These are phyloP conservation scores for Plasmodium gallinaceum DNA, from an alignment of 169 alveolate genomes.

Conservation along the genomic window DNA sequence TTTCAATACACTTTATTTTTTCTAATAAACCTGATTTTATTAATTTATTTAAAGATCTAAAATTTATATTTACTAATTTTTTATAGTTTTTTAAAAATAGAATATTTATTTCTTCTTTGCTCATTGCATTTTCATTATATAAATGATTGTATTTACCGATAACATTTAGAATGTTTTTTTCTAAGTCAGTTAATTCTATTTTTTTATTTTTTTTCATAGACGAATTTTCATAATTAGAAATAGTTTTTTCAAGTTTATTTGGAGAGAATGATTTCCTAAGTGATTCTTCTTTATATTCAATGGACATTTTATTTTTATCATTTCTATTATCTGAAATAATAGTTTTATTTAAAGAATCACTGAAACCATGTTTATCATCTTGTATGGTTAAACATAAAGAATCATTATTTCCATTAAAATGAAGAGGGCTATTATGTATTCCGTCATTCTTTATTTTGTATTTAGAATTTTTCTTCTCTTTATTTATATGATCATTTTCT, in stretches of 20 bases:
- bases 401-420: not conserved
- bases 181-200: constrained; percentile 24
- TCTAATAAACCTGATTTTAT: constrained; percentile 25
- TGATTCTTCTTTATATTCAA: constrained; percentile 4
- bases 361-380: not conserved
- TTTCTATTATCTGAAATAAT: constrained; percentile 7
- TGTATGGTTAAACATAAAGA: not conserved
- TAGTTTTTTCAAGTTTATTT: not conserved
- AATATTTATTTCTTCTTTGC: constrained; percentile 55
- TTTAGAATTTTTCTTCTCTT: not conserved
- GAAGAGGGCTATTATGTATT: not conserved
- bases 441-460: constrained; percentile 1
- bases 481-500: constrained; percentile 42
- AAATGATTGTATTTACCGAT: constrained; percentile 24
- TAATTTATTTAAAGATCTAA: constrained; percentile 20
- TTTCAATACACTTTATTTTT: constrained; percentile 28
- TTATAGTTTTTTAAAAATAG: constrained; percentile 49
- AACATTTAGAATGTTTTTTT: constrained; percentile 21
- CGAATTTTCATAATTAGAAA: constrained; percentile 5
- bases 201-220: not conserved
- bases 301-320: constrained; percentile 1
- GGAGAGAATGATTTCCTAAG: not conserved
- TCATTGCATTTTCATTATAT: constrained; percentile 34
- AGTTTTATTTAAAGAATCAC: not conserved
- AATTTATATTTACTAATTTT: constrained; percentile 18